These are phyloP conservation scores for Termitomyces sp. DNA, from an alignment of 1,284 basidiomycete species.

Conservation along the genomic window DNA sequence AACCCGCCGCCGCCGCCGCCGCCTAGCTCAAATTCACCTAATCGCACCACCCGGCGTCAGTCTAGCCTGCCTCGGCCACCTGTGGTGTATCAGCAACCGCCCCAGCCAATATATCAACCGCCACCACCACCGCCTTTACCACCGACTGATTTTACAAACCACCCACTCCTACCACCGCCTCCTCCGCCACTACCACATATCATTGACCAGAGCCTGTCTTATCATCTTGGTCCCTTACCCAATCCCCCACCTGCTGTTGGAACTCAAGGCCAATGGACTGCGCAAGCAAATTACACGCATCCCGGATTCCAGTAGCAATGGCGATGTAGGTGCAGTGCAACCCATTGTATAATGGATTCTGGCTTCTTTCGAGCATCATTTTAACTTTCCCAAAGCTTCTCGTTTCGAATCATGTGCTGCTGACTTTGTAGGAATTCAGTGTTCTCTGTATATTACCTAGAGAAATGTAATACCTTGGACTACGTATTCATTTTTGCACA, in stretches of 20 bases:
- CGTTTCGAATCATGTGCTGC: neutral
- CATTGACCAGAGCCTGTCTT: constrained; percentile 23
- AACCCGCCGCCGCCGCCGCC: constrained; percentile 19
- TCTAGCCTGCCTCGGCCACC: constrained; percentile 34
- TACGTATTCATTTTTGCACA: neutral
- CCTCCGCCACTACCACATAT: constrained; percentile 19
- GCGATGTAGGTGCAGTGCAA: neutral
- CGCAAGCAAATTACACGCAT: constrained; percentile 14
- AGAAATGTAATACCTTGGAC: neutral
- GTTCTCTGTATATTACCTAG: constrained; percentile 1
- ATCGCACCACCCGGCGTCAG: constrained; percentile 11
- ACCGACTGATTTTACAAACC: constrained; percentile 16
- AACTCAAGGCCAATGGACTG: constrained; percentile 28
- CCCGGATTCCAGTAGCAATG: constrained; percentile 5
- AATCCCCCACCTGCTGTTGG: constrained; percentile 32
- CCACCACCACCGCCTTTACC: constrained; percentile 30
- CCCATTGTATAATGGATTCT: neutral
- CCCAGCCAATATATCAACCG: constrained; percentile 28
- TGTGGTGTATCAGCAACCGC: constrained; percentile 24
- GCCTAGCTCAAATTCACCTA: constrained; percentile 19
- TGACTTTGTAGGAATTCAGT: neutral
- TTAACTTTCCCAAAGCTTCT: neutral
- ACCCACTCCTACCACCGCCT: constrained; percentile 21
- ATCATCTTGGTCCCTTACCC: constrained; percentile 38
- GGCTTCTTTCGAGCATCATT: neutral